phyloP scores from a whole-genome alignment of 2,329 filamentous ascomycete species.

The Alternaria panax region DNA sequence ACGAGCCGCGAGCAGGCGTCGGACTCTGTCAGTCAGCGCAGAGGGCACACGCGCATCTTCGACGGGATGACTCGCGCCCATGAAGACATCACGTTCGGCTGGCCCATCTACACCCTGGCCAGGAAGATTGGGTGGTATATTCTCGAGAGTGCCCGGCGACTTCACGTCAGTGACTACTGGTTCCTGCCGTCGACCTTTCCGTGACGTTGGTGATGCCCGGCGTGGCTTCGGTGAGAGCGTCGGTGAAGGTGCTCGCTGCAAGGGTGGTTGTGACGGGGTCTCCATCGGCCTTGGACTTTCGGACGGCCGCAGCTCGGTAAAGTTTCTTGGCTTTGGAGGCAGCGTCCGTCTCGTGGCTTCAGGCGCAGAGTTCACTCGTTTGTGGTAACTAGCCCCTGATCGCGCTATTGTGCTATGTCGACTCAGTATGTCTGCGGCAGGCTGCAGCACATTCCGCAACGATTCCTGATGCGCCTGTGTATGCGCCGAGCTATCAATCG shows the following conservation, averaged over 20 bases:
- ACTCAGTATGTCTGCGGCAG: slow-evolving; percentile 45
- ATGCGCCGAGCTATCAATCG: slow-evolving; percentile 40
- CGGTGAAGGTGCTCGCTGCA: slow-evolving; percentile 23
- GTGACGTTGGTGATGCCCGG: slow-evolving; percentile 25
- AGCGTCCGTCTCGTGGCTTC: slow-evolving; percentile 28
- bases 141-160: slow-evolving; percentile 28
- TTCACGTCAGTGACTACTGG: slow-evolving; percentile 11
- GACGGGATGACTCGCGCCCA: slow-evolving; percentile 20
- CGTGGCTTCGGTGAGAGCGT: slow-evolving; percentile 25
- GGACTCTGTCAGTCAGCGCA: slow-evolving; percentile 37
- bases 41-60: slow-evolving; percentile 32
- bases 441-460: slow-evolving; percentile 41
- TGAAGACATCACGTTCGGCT: slow-evolving; percentile 18
- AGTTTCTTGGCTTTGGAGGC: slow-evolving; percentile 23
- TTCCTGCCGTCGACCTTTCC: slow-evolving; percentile 18
- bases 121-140: slow-evolving; percentile 31
- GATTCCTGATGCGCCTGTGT: slow-evolving; percentile 45
- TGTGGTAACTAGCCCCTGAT: slow-evolving; percentile 29
- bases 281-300: slow-evolving; percentile 26
- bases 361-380: slow-evolving; percentile 46
- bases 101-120: slow-evolving; percentile 4
- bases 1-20: slow-evolving; percentile 29
- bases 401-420: slow-evolving; percentile 36
- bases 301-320: slow-evolving; percentile 33
- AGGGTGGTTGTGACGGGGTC: slow-evolving; percentile 15